A percentile compares a stretch with the other conserved stretches of the same genome.
Evolutionary conservation across 1,284 basidiomycete species (phyloP).

Genomic region (Rhodotorula sp.): DNA sequence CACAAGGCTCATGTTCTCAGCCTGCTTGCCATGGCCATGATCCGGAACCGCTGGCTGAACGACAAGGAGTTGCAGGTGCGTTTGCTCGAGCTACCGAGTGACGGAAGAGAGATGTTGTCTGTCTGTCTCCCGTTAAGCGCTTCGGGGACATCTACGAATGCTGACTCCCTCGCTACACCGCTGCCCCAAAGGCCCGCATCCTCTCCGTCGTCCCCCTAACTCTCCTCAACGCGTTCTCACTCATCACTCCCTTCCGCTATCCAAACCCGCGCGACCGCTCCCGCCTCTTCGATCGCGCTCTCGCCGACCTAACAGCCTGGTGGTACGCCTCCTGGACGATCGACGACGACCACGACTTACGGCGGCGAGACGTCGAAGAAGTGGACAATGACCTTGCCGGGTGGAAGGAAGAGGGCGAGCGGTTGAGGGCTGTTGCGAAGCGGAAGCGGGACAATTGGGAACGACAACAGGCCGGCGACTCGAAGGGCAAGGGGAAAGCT

Average conservation of each 20-base stretch:
- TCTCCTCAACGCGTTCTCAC: slow-evolving; percentile 71
- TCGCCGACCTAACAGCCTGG: slow-evolving; percentile 73
- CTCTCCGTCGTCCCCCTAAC: slow-evolving; percentile 76
- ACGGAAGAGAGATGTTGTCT: too few relatives aligned
- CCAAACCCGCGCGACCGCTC: slow-evolving; percentile 77
- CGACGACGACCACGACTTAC: slow-evolving; percentile 40
- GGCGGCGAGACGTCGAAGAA: slow-evolving; percentile 11
- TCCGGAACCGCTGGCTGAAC: slow-evolving; percentile 82
- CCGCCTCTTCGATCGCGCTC: slow-evolving; percentile 76
- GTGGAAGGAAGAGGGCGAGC: slow-evolving; percentile 24
- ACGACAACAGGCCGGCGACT: background rate
- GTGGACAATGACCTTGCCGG: slow-evolving; percentile 30
- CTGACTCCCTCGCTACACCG: too few relatives aligned
- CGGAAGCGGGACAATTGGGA: background rate
- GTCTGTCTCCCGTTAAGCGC: background rate
- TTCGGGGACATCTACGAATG: background rate
- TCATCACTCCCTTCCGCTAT: slow-evolving; percentile 76
- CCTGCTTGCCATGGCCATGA: slow-evolving; percentile 70
- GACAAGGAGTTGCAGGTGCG: slow-evolving; percentile 75
- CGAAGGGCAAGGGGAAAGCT: slow-evolving; percentile 22
- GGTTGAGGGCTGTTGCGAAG: background rate
- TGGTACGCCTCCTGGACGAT: slow-evolving; percentile 71
- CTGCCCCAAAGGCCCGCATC: slow-evolving; percentile 65
- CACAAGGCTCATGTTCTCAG: slow-evolving; percentile 84
- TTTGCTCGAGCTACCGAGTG: background rate